A percentile compares a stretch with the other conserved stretches of the same genome.
Conservation (phyloP, 1,284 basidiomycete genomes). For the Moesziomyces antarcticus region DNA sequence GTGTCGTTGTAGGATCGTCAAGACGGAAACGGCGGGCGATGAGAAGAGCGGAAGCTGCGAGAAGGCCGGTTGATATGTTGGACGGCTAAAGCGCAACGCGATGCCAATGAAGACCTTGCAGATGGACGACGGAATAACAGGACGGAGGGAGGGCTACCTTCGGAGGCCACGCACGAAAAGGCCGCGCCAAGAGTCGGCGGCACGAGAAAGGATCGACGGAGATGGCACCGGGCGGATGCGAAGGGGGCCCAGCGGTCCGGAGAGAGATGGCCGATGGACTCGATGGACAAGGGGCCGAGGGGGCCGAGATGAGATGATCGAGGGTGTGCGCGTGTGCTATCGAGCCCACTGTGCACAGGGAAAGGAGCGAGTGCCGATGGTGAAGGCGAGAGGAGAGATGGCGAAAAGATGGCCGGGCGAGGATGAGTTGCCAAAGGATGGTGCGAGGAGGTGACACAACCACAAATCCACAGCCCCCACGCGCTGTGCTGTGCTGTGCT, state of each 20-base stretch:
- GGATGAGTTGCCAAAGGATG: neutral
- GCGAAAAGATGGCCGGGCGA: no score
- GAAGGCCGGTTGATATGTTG: conserved; percentile 15
- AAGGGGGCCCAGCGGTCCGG: neutral
- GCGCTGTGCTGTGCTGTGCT: neutral
- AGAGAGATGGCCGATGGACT: conserved; percentile 7
- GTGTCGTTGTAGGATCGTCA: neutral
- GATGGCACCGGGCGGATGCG: conserved; percentile 1
- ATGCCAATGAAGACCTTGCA: neutral
- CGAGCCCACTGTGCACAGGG: neutral
- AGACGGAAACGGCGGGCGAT: neutral
- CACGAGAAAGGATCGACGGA: conserved; percentile 8
- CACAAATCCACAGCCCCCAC: neutral
- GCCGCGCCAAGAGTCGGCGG: neutral
- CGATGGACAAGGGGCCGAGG: conserved; percentile 17
- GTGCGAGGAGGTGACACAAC: neutral
- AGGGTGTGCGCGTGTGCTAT: neutral
- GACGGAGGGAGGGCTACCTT: neutral
- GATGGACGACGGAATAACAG: no score
- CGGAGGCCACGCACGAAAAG: neutral
- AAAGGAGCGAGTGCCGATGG: neutral
- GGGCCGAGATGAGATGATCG: conserved; percentile 9
- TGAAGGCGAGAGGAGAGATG: neutral
- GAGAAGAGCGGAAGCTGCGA: neutral
- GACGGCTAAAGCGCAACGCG: neutral